These are phyloP conservation scores for Exutisphaerella laricina DNA, from an alignment of 2,329 filamentous ascomycete species.

Conservation along the genomic window DNA sequence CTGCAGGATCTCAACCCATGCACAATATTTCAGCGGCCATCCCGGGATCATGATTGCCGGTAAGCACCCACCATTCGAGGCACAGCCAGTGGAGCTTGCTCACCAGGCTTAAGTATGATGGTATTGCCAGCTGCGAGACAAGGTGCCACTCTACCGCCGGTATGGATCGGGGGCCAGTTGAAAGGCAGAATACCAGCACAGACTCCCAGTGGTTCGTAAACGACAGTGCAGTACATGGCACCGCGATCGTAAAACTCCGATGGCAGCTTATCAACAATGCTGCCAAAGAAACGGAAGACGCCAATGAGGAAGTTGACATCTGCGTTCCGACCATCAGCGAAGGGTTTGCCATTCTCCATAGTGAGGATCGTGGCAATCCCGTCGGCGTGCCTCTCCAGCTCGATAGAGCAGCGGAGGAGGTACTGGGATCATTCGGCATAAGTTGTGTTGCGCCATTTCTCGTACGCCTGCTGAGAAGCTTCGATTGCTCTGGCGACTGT, in stretches of 20 bases:
- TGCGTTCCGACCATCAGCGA: conserved; percentile 16
- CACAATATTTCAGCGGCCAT: neutral
- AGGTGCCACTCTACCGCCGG: conserved; percentile 36
- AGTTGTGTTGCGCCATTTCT: conserved; percentile 7
- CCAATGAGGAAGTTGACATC: conserved; percentile 20
- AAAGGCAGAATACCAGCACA: conserved; percentile 20
- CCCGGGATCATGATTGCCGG: neutral
- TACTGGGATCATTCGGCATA: conserved; percentile 9
- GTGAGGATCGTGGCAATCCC: conserved; percentile 24
- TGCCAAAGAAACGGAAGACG: conserved; percentile 25
- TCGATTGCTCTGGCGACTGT: conserved; percentile 11
- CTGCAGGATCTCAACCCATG: conserved; percentile 15
- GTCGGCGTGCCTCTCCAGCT: conserved; percentile 16
- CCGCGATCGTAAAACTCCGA: conserved; percentile 16
- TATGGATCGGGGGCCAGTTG: conserved; percentile 30
- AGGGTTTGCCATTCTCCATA: conserved; percentile 28
- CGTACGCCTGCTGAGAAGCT: conserved; percentile 14
- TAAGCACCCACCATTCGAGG: conserved; percentile 15
- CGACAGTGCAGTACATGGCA: conserved; percentile 10
- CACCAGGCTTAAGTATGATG: conserved; percentile 28
- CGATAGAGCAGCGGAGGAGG: conserved; percentile 10
- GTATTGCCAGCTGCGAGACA: conserved; percentile 36
- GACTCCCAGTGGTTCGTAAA: conserved; percentile 14
- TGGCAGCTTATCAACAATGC: conserved; percentile 17
- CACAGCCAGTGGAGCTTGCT: conserved; percentile 22